Evolutionary conservation across 1,284 basidiomycete species (phyloP).

Genomic region (Pascua guehoae): DNA sequence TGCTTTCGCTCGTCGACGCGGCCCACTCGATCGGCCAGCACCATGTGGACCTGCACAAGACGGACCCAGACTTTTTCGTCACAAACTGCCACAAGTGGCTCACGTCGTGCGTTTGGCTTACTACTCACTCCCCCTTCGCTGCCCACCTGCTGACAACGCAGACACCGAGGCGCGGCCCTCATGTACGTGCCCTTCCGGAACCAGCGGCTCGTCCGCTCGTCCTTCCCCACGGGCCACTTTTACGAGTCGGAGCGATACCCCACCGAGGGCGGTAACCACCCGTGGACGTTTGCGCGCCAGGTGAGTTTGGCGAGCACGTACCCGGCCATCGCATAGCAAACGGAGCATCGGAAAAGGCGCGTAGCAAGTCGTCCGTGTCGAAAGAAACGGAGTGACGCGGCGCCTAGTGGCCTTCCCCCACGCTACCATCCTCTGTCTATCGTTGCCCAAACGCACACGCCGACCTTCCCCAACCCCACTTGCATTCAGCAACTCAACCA

Average conservation of each 20-base stretch:
- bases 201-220: conserved; percentile 68
- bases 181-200: conserved; percentile 76
- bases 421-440: no score
- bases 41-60: conserved; percentile 57
- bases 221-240: conserved; percentile 66
- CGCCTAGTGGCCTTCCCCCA: no score
- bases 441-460: no score
- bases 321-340: conserved; percentile 37
- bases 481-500: no score
- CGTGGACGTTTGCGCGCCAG: conserved; percentile 54
- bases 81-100: conserved; percentile 88
- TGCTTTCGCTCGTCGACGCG: conserved; percentile 71
- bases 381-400: no score
- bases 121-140: no score
- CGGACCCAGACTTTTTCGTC: conserved; percentile 73
- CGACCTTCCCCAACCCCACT: no score
- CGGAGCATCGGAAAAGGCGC: no score
- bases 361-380: no score
- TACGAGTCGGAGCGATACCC: conserved; percentile 56
- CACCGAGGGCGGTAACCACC: conserved; percentile 21
- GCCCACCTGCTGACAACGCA: conserved; percentile 34
- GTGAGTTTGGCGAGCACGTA: conserved; percentile 47
- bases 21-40: conserved; percentile 73
- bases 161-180: conserved; percentile 66
- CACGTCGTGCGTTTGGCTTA: conserved; percentile 29